Evolutionary conservation across 169 alveolate genomes (phyloP).

Genomic region (Plasmodium adleri): DNA sequence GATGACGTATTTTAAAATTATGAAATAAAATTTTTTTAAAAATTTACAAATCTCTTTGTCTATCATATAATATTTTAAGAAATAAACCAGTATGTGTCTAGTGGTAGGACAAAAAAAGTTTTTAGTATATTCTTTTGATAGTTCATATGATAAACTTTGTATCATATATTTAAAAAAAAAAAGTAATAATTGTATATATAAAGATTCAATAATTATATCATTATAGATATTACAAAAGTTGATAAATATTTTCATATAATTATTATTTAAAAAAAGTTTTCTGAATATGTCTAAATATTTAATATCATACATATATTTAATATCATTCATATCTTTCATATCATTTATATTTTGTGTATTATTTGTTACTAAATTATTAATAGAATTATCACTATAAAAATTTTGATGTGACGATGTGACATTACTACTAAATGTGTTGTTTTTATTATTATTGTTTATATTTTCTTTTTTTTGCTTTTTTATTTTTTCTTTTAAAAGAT

Average conservation of each 20-base stretch:
- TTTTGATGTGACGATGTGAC: no score
- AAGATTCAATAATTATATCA: conserved; percentile 62
- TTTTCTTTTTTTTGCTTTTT: background rate
- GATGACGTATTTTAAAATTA: conserved; percentile 50
- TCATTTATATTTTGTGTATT: no score
- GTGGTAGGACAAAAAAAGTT: background rate
- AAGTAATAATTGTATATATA: conserved; percentile 43
- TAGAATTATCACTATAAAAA: no score
- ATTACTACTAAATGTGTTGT: no score
- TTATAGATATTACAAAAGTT: conserved; percentile 60
- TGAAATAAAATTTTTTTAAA: conserved; percentile 34
- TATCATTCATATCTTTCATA: no score
- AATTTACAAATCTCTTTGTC: conserved; percentile 38
- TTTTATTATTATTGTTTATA: background rate
- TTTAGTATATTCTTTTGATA: conserved; percentile 17
- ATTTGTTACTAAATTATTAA: no score
- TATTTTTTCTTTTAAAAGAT: background rate
- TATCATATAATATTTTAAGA: conserved; percentile 48
- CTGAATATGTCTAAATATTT: conserved; percentile 22
- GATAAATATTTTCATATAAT: conserved; percentile 34
- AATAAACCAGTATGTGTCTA: conserved; percentile 16
- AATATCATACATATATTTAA: background rate
- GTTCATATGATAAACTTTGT: conserved; percentile 23
- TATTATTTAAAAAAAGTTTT: conserved; percentile 39
- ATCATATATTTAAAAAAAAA: conserved; percentile 56